Conservation (phyloP, 2,329 filamentous ascomycete species). For the Diplocarpon rosae region DNA sequence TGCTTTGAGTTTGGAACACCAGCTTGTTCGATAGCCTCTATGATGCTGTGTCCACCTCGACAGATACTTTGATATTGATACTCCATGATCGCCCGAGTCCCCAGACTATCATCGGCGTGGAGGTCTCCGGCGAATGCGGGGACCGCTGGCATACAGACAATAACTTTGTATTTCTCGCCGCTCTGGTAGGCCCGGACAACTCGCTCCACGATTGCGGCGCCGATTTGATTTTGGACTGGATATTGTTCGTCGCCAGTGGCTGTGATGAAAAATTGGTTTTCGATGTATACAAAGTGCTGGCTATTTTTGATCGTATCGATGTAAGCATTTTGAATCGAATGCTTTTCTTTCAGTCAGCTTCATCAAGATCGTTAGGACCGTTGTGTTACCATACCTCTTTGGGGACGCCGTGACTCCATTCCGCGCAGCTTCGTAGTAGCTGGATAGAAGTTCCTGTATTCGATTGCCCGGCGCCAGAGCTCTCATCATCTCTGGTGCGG, state of each 20-base stretch:
- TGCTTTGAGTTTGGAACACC: constrained; percentile 56
- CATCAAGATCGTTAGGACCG: background rate
- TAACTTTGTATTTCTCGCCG: constrained; percentile 59
- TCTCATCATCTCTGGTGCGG: background rate
- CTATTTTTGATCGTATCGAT: constrained; percentile 58
- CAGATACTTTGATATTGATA: constrained; percentile 76
- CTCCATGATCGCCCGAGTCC: constrained; percentile 79
- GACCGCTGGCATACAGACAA: constrained; percentile 69
- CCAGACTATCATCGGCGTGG: constrained; percentile 58
- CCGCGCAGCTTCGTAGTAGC: constrained; percentile 34
- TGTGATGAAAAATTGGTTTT: constrained; percentile 83
- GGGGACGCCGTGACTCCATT: constrained; percentile 48
- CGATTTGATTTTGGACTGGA: constrained; percentile 68
- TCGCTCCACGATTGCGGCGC: constrained; percentile 66
- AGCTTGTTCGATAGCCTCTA: constrained; percentile 53
- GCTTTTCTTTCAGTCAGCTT: constrained; percentile 27
- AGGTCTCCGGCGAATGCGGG: constrained; percentile 77
- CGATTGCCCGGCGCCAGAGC: background rate
- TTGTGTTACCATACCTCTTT: constrained; percentile 36
- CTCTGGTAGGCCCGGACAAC: constrained; percentile 59
- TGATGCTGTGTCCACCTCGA: constrained; percentile 66
- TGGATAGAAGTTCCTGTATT: constrained; percentile 25
- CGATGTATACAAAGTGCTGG: constrained; percentile 67
- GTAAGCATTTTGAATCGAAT: constrained; percentile 83
- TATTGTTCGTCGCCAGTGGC: constrained; percentile 59